Evolutionary conservation across 2,329 filamentous ascomycete genomes (phyloP).

Genomic region (Stemphylium lycopersici): DNA sequence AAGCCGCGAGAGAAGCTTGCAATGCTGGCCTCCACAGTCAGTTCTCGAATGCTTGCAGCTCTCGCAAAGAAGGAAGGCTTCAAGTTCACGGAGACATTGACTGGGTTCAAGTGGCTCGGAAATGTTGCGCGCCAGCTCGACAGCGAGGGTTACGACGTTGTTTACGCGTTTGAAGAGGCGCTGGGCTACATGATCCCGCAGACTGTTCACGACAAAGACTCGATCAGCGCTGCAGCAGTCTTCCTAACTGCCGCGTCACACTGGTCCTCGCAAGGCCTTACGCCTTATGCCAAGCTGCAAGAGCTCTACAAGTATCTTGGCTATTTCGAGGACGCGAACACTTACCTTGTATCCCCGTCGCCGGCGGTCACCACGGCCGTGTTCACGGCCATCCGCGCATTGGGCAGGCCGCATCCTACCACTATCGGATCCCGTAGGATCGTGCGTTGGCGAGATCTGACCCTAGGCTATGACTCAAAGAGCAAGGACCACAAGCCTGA

Average conservation of each 20-base stretch:
- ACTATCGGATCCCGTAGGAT: conserved; percentile 60
- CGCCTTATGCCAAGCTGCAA: conserved; percentile 63
- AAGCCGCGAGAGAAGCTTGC: conserved; percentile 52
- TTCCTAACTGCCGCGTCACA: conserved; percentile 62
- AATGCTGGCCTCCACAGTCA: conserved; percentile 68
- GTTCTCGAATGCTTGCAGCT: conserved; percentile 65
- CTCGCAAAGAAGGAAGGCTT: conserved; percentile 63
- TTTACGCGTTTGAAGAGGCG: conserved; percentile 69
- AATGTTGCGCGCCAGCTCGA: conserved; percentile 63
- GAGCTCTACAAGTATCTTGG: conserved; percentile 64
- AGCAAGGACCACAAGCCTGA: conserved; percentile 59
- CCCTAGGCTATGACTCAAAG: conserved; percentile 64
- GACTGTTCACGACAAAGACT: conserved; percentile 69
- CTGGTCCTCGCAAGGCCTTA: conserved; percentile 61
- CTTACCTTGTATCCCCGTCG: conserved; percentile 66
- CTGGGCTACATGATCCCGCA: conserved; percentile 70
- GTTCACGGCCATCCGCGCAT: conserved; percentile 60
- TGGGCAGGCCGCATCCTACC: conserved; percentile 51
- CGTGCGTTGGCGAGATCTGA: conserved; percentile 66
- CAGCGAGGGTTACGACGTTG: conserved; percentile 56
- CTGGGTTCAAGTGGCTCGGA: conserved; percentile 72
- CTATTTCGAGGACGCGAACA: conserved; percentile 68
- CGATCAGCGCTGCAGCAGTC: conserved; percentile 64
- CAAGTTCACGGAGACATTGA: conserved; percentile 66
- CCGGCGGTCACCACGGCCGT: conserved; percentile 59